Evolutionary conservation across 192 early-diverging fungal genomes (phyloP), one percentile per base, ranked within the genome.

Genomic region (Coemansia sp.): DNA sequence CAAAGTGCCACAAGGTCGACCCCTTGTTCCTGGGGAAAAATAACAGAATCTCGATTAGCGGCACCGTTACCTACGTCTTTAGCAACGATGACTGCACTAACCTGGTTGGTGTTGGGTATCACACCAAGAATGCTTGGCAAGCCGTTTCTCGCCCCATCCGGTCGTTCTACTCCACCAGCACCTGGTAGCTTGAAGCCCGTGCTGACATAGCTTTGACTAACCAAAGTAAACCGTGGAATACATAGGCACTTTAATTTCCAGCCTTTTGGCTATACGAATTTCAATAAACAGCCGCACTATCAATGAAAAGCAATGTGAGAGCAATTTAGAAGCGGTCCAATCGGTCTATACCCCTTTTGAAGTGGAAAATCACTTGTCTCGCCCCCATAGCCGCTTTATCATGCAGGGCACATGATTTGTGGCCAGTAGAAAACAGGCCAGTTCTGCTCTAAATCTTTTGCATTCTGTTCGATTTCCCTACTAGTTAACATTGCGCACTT

Each of bases 131-230:
- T 16, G 33, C 4, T 14, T 58, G 56, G 56, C 56, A 58, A 8
- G 3, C 35, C 20, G 35, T 58, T 18, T 10, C 31, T 8, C 56
- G 56, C 2, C 56, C 56, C 20, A 58, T 58, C 34, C 56, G 56
- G 9, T 58, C 56, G 56, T 58, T 58, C 56, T 33, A 10, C 10
- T 58, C 33, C 6, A 58, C 56, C 56, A 37, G 37, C 33, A 58
- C 1, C 20, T 58, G 56, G 56, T 58, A 58, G 56, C 16, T 9
- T 51, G 26, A 13, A 51, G 23, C 23, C 23, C 6, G 21, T 10
- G 9, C 8, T 8, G 45, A 1, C n/a, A 18, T 10, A 9, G 5
- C 18, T 9, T 48, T 16, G 39, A 14, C 11, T 42, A 45, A 5
- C 43, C 3, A n/a, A 43, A 45, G 18, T 9, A 9, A 20, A 18